Evolutionary conservation across 371 early-diverging fungal species (phyloP).

Genomic region (Syncephalastrum sp.): DNA sequence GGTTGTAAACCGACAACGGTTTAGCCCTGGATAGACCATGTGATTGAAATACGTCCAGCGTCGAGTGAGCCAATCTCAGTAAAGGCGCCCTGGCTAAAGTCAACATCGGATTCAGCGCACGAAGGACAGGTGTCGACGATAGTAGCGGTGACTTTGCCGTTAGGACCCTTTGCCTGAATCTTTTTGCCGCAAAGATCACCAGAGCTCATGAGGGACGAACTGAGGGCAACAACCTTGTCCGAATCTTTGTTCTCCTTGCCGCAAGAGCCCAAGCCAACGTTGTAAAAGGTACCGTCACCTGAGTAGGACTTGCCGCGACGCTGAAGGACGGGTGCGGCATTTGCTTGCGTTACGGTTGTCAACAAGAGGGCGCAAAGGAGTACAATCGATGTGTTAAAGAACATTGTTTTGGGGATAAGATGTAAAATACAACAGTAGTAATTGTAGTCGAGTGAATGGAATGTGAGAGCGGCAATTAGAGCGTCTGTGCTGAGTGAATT

Average conservation of each 20-base stretch:
- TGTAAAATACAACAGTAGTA: no score
- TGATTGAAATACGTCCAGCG: conserved; percentile 37
- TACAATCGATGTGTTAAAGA: no score
- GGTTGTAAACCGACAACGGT: no score
- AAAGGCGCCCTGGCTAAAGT: conserved; percentile 48
- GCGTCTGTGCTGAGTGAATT: no score
- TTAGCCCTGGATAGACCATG: conserved; percentile 32
- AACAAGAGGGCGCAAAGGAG: no score
- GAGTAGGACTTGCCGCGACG: conserved; percentile 4
- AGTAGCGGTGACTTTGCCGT: conserved; percentile 36
- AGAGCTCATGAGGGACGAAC: conserved; percentile 17
- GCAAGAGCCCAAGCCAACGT: conserved; percentile 40
- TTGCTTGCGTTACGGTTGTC: no score
- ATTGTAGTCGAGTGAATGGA: no score
- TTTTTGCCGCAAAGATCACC: conserved; percentile 43
- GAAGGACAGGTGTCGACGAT: conserved; percentile 52
- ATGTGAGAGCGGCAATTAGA: no score
- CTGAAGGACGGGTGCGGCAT: no score
- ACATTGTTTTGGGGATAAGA: no score
- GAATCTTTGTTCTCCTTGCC: conserved; percentile 22
- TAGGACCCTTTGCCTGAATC: conserved; percentile 27
- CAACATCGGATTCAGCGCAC: conserved; percentile 39
- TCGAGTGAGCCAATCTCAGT: conserved; percentile 26
- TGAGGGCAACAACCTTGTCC: conserved; percentile 35
- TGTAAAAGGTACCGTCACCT: conserved; percentile 39